These are phyloP conservation scores for Gossypium aridum DNA, from an alignment of 441 rosid species.

Conservation along the genomic window DNA sequence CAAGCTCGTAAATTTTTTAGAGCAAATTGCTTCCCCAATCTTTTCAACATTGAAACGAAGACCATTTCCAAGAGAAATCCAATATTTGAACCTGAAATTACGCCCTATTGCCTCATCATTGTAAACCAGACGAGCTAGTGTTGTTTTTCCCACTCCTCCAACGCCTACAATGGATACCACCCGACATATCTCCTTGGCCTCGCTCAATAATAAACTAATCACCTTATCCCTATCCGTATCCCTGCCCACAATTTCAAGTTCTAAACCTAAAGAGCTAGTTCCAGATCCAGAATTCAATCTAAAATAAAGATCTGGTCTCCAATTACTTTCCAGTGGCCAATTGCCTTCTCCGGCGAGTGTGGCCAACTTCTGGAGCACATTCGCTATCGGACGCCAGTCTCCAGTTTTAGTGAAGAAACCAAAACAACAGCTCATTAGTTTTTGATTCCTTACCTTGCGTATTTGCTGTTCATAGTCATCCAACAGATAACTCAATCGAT, in stretches of 20 bases:
- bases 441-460: neutral
- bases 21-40: slow-evolving; percentile 7
- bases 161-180: slow-evolving; percentile 19
- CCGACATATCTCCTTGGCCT: neutral
- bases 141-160: slow-evolving; percentile 20
- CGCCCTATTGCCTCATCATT: slow-evolving; percentile 1
- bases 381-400: neutral
- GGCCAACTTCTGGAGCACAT: neutral
- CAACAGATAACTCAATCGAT: neutral
- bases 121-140: slow-evolving; percentile 8
- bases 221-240: neutral
- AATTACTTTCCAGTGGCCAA: slow-evolving; percentile 7
- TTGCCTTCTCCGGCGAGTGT: neutral
- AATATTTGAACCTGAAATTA: neutral
- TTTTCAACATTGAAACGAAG: neutral
- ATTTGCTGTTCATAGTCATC: slow-evolving; percentile 3
- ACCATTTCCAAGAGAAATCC: neutral
- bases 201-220: neutral
- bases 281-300: neutral
- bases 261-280: neutral
- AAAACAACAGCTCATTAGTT: neutral
- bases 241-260: slow-evolving; percentile 9
- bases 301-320: slow-evolving; percentile 3
- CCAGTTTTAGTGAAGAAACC: neutral
- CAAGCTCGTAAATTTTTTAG: neutral